Evolutionary conservation across 176 grass and related monocot genomes (phyloP).

Genomic region (Alloteropsis semialata): DNA sequence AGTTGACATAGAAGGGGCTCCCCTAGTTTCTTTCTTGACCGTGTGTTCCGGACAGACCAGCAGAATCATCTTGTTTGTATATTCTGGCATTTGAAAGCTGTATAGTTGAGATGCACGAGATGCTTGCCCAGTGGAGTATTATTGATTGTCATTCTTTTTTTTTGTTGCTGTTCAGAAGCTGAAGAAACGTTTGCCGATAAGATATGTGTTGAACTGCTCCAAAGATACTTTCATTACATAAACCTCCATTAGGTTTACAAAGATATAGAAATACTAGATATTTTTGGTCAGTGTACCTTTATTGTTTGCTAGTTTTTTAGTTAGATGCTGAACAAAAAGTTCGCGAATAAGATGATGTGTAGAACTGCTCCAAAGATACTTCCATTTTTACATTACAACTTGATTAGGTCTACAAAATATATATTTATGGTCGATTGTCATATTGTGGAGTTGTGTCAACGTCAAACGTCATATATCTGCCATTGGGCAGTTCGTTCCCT

Average conservation of each 20-base stretch:
- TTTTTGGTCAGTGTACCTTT: not conserved
- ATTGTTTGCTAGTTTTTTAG: not conserved
- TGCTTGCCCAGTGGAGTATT: not conserved
- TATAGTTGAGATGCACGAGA: conserved; percentile 32
- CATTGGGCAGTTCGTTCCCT: not conserved
- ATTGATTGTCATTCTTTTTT: not conserved
- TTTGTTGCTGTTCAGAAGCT: not conserved
- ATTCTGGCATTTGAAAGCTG: conserved; percentile 19
- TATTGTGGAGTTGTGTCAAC: conserved; percentile 7
- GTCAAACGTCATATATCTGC: not conserved
- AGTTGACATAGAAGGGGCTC: not conserved
- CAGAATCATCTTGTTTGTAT: conserved; percentile 10
- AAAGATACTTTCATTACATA: not conserved
- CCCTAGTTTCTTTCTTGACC: not conserved
- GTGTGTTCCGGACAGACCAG: not conserved
- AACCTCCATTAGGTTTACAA: not conserved
- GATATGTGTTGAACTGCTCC: not conserved
- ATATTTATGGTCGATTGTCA: not conserved
- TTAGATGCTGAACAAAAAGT: not conserved
- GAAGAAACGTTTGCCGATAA: not conserved
- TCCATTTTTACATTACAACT: not conserved
- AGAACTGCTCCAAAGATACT: not conserved
- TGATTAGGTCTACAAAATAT: not conserved
- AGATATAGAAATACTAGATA: not conserved
- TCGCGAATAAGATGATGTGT: not conserved